phyloP scores from a whole-genome alignment of 139 green algal genomes.

The Chlamydomonas asymmetrica region DNA sequence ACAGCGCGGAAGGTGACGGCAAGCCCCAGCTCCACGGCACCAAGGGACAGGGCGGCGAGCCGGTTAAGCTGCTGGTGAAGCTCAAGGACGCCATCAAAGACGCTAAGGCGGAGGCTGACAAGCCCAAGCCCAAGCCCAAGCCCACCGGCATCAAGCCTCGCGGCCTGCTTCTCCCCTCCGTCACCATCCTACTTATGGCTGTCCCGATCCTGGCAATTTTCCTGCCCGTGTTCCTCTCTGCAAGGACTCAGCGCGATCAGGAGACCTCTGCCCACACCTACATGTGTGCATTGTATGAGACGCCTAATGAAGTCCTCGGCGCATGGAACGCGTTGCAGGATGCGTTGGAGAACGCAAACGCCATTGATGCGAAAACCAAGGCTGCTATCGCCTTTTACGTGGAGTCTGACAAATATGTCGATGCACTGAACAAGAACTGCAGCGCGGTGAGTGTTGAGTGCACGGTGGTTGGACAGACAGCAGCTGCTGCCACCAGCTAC shows the following conservation, averaged over 20 bases:
- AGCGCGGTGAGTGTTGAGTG: background rate
- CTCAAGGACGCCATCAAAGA: background rate
- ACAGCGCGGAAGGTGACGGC: no score
- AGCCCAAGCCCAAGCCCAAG: background rate
- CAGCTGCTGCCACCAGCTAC: no score
- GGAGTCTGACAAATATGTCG: background rate
- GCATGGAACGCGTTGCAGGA: background rate
- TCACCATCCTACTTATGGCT: background rate
- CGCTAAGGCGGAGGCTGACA: background rate
- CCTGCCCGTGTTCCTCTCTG: background rate
- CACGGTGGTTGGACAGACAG: no score
- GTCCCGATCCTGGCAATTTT: background rate
- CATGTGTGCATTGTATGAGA: background rate
- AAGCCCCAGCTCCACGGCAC: slow-evolving; percentile 16
- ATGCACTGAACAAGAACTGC: background rate
- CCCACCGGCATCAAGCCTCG: background rate
- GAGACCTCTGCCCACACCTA: background rate
- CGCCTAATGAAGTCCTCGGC: no score
- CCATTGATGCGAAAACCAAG: background rate
- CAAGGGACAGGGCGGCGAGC: background rate
- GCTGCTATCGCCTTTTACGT: background rate
- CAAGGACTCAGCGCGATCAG: background rate
- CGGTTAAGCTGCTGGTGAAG: background rate
- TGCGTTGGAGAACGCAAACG: background rate
- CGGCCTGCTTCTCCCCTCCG: background rate